These are phyloP conservation scores for Sinapis alba DNA, from an alignment of 441 rosid species.

Conservation along the genomic window DNA sequence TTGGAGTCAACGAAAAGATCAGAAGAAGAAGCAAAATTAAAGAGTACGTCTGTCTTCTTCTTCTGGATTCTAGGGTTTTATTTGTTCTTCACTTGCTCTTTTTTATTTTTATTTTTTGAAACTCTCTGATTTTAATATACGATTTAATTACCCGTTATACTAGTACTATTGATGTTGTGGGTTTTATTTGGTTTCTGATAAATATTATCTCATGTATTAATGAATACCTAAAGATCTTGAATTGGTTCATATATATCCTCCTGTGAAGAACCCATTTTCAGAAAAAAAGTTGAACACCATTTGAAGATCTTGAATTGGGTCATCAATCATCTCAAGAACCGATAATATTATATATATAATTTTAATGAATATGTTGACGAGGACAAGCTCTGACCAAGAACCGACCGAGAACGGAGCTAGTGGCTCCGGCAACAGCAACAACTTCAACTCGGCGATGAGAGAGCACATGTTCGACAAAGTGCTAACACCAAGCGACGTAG, in stretches of 20 bases:
- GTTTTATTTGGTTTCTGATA: constrained; percentile 11
- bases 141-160: not conserved
- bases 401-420: not conserved
- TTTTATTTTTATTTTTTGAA: no score
- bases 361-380: not conserved
- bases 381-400: not conserved
- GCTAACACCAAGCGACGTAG: constrained; percentile 80
- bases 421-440: constrained; percentile 10
- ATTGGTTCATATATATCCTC: not conserved
- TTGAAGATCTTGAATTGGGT: constrained; percentile 21
- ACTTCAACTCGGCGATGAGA: constrained; percentile 34
- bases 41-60: constrained; percentile 40
- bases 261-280: not conserved
- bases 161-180: not conserved
- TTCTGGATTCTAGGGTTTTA: constrained; percentile 36
- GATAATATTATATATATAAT: not conserved
- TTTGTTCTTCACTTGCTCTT: constrained; percentile 6
- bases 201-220: constrained; percentile 9
- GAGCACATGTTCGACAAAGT: constrained; percentile 73
- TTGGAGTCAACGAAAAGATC: constrained; percentile 39
- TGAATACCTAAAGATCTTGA: constrained; percentile 27
- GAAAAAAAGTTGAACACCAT: constrained; percentile 6
- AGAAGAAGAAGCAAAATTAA: constrained; percentile 37
- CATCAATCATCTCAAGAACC: constrained; percentile 1
- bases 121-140: not conserved